These are phyloP conservation scores for Zelonia costaricensis DNA, from an alignment of 208 protist species.

Conservation along the genomic window DNA sequence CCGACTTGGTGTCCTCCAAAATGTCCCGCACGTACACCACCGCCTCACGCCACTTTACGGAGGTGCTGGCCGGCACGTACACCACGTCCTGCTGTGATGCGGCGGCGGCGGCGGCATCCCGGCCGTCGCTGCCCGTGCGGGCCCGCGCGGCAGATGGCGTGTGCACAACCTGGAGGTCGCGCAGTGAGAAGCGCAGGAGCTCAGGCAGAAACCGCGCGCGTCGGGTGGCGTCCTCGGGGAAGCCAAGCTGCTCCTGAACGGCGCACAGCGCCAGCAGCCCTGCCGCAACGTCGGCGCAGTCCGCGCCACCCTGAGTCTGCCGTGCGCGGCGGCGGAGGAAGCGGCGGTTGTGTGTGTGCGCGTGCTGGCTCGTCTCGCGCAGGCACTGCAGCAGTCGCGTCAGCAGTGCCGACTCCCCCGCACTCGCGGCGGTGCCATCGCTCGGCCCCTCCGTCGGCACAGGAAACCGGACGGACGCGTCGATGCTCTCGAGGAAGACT, in stretches of 20 bases:
- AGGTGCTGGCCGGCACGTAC: slow-evolving; percentile 3
- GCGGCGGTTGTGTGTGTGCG: slow-evolving; percentile 7
- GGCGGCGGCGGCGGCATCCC: background rate
- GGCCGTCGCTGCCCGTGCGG: background rate
- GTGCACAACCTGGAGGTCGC: slow-evolving; percentile 32
- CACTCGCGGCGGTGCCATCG: background rate
- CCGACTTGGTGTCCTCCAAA: slow-evolving; percentile 26
- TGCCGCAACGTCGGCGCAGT: background rate
- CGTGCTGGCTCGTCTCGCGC: slow-evolving; percentile 26
- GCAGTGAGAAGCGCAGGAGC: slow-evolving; percentile 25
- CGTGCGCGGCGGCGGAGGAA: slow-evolving; percentile 6
- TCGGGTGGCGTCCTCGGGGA: slow-evolving; percentile 17
- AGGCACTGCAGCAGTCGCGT: slow-evolving; percentile 27
- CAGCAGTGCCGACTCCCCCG: slow-evolving; percentile 11
- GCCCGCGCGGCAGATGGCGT: background rate
- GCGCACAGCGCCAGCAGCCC: background rate
- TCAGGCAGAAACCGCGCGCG: slow-evolving; percentile 35
- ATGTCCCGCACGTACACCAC: slow-evolving; percentile 33
- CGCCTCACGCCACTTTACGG: slow-evolving; percentile 34
- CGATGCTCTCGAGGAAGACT: slow-evolving; percentile 31
- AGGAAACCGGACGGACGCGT: slow-evolving; percentile 30
- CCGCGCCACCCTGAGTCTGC: background rate
- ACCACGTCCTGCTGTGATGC: too few species aligned
- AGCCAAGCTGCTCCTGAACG: slow-evolving; percentile 24
- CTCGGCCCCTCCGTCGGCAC: background rate